A percentile compares a stretch with the other conserved stretches of the same genome.
These are phyloP conservation scores for Elsinoe necatrix DNA, from an alignment of 2,329 filamentous ascomycete species.

Conservation along the genomic window DNA sequence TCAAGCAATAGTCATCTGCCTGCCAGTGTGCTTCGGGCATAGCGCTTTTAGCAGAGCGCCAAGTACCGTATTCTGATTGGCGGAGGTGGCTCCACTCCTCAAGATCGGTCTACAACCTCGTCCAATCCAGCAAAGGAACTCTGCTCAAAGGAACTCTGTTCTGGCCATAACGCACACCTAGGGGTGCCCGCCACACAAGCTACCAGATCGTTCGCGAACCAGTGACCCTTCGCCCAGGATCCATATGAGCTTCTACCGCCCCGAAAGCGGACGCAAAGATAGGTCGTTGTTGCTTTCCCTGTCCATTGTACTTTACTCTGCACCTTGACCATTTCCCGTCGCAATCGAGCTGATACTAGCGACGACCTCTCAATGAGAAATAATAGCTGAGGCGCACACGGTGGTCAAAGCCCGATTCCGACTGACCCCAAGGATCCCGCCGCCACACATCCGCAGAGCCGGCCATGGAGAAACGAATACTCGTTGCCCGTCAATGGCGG, in stretches of 20 bases:
- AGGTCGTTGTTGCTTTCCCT: not conserved
- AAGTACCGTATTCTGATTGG: not conserved
- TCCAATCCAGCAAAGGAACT: conserved; percentile 1
- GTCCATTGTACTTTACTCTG: not conserved
- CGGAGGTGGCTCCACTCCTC: not conserved
- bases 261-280: conserved; percentile 1
- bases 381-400: not conserved
- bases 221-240: not conserved
- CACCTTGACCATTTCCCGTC: not conserved
- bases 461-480: conserved; percentile 4
- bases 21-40: not conserved
- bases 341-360: not conserved
- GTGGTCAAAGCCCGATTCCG: not conserved
- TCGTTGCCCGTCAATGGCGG: conserved; percentile 47
- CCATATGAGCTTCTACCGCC: conserved; percentile 11
- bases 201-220: not conserved
- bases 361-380: conserved; percentile 1
- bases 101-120: not conserved
- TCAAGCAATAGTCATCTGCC: conserved; percentile 11
- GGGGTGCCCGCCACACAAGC: not conserved
- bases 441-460: not conserved
- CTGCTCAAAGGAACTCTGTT: not conserved
- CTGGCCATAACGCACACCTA: not conserved
- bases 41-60: not conserved
- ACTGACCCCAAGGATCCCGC: not conserved